Evolutionary conservation across 768 basidiomycete species (phyloP), one percentile per base, ranked within the genome.

Genomic region (Boletus tylopilopsis): DNA sequence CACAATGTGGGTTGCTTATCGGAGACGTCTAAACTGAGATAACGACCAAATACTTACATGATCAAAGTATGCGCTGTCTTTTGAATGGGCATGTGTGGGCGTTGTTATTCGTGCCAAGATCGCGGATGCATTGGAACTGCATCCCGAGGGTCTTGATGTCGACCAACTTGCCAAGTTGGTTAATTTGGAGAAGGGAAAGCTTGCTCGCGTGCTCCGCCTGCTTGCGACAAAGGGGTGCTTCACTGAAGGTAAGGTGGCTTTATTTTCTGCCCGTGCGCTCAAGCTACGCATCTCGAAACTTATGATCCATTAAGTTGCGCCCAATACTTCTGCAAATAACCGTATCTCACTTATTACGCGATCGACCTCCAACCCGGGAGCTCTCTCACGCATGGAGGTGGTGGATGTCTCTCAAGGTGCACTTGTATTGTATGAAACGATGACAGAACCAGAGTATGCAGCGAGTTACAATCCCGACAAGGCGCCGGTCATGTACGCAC

Each of bases 221-320:
- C 67, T 70, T 23, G 62, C 68, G 0, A 56, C 60, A 15, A 61
- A 60, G 24, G 64, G 67, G 12, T 66, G 59, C 36, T 70, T 70
- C 47, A 56, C 34, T 1, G 70, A 70, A 61, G 62, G 69, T 55
- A 36, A 40, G 40, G 4, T 6, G 4, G 29, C 29, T 12, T 16
- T 34, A 8, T 46, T 38, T 22, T 3, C 3, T 15, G 4, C 22
- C n/a, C n/a, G n/a, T 16, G 18, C 23, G 23, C 23, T 35, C 29
- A 8, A 35, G 40, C 49, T 24, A 7, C 11, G 12, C 23, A 35
- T n/a, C 23, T 47, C 25, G 18, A 19, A 2, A 25, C 47, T 46
- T 3, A 30, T 22, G 2, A n/a, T 8, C 42, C 3, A 33, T 32
- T 24, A 15, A 64, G 68, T 71, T 7, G 44, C 54, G 9, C 55